These are phyloP conservation scores for Suillus subluteus DNA, from an alignment of 768 basidiomycete genomes.

Conservation along the genomic window DNA sequence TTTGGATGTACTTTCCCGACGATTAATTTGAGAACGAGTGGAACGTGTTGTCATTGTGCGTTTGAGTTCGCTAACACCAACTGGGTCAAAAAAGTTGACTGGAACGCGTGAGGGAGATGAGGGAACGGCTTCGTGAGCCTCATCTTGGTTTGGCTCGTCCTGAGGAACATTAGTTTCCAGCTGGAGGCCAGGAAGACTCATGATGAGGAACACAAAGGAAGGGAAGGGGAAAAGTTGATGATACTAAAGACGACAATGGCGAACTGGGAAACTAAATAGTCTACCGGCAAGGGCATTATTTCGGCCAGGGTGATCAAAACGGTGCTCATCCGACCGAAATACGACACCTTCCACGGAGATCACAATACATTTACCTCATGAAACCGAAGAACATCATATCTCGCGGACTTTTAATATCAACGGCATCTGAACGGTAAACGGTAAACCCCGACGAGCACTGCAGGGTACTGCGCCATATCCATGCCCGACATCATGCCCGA, in stretches of 20 bases:
- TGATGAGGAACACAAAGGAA: not conserved
- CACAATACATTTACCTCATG: constrained; percentile 2
- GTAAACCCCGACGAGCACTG: not conserved
- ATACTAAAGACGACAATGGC: not conserved
- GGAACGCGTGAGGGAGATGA: constrained; percentile 32
- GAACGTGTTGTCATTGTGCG: constrained; percentile 26
- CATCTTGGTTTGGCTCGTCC: not conserved
- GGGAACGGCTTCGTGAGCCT: too few species aligned
- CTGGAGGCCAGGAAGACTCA: not conserved
- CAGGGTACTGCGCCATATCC: not conserved
- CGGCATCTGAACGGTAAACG: not conserved
- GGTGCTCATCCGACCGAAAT: not conserved
- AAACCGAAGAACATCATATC: not conserved
- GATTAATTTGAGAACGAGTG: not conserved
- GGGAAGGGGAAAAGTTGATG: not conserved
- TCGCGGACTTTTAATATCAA: not conserved
- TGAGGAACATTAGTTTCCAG: constrained; percentile 5
- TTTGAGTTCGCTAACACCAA: constrained; percentile 45
- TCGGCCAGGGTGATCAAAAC: not conserved
- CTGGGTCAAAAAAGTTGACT: constrained; percentile 52
- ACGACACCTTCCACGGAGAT: not conserved
- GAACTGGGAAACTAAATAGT: not conserved
- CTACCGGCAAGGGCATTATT: not conserved
- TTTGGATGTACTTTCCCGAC: not conserved
- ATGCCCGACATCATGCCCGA: constrained; percentile 5